Percentiles rank a stretch among this genome's conserved stretches.
phyloP scores from a whole-genome alignment of 495 filamentous ascomycete genomes.

The Durotheca rogersii region DNA sequence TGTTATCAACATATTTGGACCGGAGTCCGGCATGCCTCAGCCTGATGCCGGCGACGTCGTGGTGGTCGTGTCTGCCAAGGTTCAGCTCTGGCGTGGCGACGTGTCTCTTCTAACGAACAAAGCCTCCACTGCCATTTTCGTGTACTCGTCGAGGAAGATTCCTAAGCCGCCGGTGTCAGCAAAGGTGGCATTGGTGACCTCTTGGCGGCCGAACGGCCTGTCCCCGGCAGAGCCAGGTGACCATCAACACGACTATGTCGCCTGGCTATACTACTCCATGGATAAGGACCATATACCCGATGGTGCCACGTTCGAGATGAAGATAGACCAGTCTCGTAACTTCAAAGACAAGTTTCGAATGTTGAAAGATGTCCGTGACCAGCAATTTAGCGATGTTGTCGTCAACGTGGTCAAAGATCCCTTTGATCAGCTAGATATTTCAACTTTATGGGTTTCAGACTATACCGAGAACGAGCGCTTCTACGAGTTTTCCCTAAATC shows the following conservation, averaged over 20 bases:
- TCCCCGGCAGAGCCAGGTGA: slow-evolving; percentile 25
- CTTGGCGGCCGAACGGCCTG: slow-evolving; percentile 2
- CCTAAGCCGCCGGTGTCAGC: slow-evolving; percentile 42
- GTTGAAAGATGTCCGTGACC: slow-evolving; percentile 61
- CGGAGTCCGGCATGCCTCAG: slow-evolving; percentile 41
- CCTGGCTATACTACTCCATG: slow-evolving; percentile 42
- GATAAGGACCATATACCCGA: slow-evolving; percentile 47
- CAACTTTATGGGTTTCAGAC: slow-evolving; percentile 78
- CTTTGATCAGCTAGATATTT: slow-evolving; percentile 45
- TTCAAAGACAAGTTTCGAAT: slow-evolving; percentile 59
- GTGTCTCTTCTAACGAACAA: slow-evolving; percentile 44
- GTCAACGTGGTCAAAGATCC: slow-evolving; percentile 74
- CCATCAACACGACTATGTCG: slow-evolving; percentile 42
- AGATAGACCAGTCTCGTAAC: slow-evolving; percentile 39
- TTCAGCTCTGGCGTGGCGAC: slow-evolving; percentile 34
- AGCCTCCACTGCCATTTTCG: slow-evolving; percentile 36
- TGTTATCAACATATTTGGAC: slow-evolving; percentile 46
- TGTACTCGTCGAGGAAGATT: slow-evolving; percentile 44
- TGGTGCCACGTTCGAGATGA: slow-evolving; percentile 46
- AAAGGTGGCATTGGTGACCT: slow-evolving; percentile 29
- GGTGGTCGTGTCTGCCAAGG: slow-evolving; percentile 42
- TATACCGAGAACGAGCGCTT: slow-evolving; percentile 73
- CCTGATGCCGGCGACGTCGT: slow-evolving; percentile 44
- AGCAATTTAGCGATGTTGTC: slow-evolving; percentile 66
- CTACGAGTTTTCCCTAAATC: slow-evolving; percentile 55